Evolutionary conservation across 805 yeast genomes (phyloP), one percentile per base, ranked within the genome.

Genomic region (Torulaspora gathmanii): DNA sequence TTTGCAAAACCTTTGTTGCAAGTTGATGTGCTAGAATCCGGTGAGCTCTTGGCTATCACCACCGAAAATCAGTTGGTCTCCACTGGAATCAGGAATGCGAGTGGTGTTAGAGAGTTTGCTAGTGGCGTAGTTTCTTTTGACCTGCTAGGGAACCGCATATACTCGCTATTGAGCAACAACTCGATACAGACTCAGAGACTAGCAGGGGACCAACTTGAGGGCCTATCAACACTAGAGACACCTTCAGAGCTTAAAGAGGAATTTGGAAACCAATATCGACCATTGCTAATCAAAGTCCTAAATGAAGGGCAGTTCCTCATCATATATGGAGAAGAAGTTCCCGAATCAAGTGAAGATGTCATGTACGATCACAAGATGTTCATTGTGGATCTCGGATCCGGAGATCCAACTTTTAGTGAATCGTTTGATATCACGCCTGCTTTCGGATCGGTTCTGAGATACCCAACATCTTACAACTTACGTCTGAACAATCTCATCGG

Each of bases 351-450:
- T 7, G 53, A 52, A 12, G 63, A 62, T 13, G 56, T 50, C 7
- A 46, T 44, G 37, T 63, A 61, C 43, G 66, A 63, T 42, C 61
- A 60, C 28, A 61, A 53, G 22, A 55, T 50, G 27, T 64, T 45
- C 40, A 40, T 62, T 20, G 57, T 61, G 5, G 34, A 50, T 19
- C 33, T 31, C 8, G 26, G 37, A 9, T 26, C 20, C 6, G 41
- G 42, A 12, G 27, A 47, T 6, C 8, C 37, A 9, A 30, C 41
- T 15, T 64, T 63, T 33, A 56, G 52, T 16, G 73, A 70, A 47
- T 52, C 72, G 4, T 65, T 48, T 47, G 82, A 74, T 48, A 68
- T 71, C 11, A 70, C 77, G 1, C 78, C 79, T 3, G 76, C 84
- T 0, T 80, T 70, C 53, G 80, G 82, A 1, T 64, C 73, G 0